Evolutionary conservation across 2,329 filamentous ascomycete genomes (phyloP), one percentile per base, ranked within the genome.

Genomic region (Alternaria metachromatica): DNA sequence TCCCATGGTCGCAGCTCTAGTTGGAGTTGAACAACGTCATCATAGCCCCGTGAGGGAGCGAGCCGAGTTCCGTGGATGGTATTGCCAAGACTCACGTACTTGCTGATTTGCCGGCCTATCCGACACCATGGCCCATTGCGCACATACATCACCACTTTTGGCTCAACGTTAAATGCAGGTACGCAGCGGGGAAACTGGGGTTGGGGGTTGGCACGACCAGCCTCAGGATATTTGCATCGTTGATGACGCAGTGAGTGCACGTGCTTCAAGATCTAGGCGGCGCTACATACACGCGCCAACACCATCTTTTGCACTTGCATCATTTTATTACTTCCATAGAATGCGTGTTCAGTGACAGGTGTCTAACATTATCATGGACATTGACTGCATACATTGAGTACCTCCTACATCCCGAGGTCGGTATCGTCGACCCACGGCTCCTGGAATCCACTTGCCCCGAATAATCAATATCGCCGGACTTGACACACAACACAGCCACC

Each of bases 401-500:
- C 11, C 23, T 20, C 12, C 20, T 11, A 15, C 23, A 21, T 21
- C 12, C 6, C 6, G 28, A 30, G 28, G 28, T 33, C 25, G 13
- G 69, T 65, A 15, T 64, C 70, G 15, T 63, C 63, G 5, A 51
- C 23, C 13, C 49, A 51, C 13, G 70, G 72, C 43, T 75, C 69
- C 33, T 74, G 65, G 62, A 70, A 76, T 13, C 68, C 73, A 61
- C 73, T 76, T 25, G 60, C 63, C 37, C 56, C 53, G 59, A 72
- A 56, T 4, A 63, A 55, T 71, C 71, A 75, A 12, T 73, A 70
- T 26, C 55, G 55, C 43, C 54, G 64, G 25, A 64, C 66, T 45
- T 62, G 58, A 61, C 72, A 75, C 18, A 72, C 65, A 25, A 53
- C 71, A 60, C 72, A 75, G 8, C 72, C 70, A 18, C 68, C 68